Evolutionary conservation across 108 stramenopile genomes (phyloP), one percentile per base, ranked within the genome.

Genomic region (Cyclotella baltica): DNA sequence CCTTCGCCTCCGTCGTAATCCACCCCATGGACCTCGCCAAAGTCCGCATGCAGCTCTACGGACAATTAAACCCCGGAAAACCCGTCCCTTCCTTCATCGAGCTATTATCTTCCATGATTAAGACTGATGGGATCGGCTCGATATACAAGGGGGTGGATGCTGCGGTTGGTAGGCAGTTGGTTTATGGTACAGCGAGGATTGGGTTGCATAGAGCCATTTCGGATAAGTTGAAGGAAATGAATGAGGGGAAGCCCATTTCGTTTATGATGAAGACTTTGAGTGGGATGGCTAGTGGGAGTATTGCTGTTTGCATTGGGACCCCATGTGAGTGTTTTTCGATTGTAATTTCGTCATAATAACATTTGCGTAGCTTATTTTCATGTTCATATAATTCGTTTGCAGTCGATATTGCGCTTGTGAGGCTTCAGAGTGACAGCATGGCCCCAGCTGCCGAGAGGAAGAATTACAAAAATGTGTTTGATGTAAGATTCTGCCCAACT

Each of bases 131-230:
- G 10, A 37, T 96, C 43, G 11, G 72, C 25, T 80, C 87, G 58
- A 67, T 97, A 28, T 98, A 98, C 82, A 94, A 93, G 55, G 97
- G 98, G 23, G 90, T 99, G 38, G 96, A 97, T 61, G 99, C 99
- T 30, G 91, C 98, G 55, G 87, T 99, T 67, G 98, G 97, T 62
- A 90, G 99, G 48, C 99, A 99, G 77, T 80, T 98, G 65, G 96
- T 98, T 29, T 99, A 99, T 80, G 99, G 99, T 25, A 99, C 99
- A 4, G 99, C 99, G 3, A 96, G 99, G 52, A 98, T 99, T 73
- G 99, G 99, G 37, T 80, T 99, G 77, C 98, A 99, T 78, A 88
- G 98, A 22, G 91, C 92, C 72, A 96, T 99, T 75, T 91, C 91
- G 27, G 93, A 97, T 72, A 91, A 88, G 77, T 86, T 99, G 53